These are phyloP conservation scores for Aureococcus anophagefferens DNA, from an alignment of 108 stramenopile species.

Conservation along the genomic window DNA sequence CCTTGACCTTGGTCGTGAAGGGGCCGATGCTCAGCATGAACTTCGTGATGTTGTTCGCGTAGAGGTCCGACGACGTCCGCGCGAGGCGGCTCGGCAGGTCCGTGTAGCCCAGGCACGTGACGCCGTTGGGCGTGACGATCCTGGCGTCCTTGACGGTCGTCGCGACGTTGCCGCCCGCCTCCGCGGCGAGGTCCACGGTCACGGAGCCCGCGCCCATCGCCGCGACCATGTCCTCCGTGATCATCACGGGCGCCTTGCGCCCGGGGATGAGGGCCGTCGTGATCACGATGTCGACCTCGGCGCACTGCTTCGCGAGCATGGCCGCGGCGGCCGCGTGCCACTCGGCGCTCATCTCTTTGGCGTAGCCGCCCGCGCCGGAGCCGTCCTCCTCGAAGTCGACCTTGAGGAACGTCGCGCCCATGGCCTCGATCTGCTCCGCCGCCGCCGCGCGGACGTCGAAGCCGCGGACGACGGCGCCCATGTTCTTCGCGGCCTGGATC, in stretches of 20 bases:
- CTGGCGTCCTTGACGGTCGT: slow-evolving; percentile 77
- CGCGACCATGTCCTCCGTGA: slow-evolving; percentile 94
- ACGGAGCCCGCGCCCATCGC: slow-evolving; percentile 90
- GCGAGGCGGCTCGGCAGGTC: slow-evolving; percentile 92
- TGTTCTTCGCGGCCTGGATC: slow-evolving; percentile 96
- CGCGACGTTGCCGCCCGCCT: slow-evolving; percentile 94
- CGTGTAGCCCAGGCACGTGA: slow-evolving; percentile 95
- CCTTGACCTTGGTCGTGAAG: slow-evolving; percentile 57
- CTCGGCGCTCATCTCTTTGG: slow-evolving; percentile 96
- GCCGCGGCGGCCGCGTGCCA: slow-evolving; percentile 83
- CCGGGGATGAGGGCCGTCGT: slow-evolving; percentile 99
- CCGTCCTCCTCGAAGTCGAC: slow-evolving; percentile 92
- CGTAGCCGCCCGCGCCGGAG: slow-evolving; percentile 96
- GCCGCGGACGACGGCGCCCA: slow-evolving; percentile 96
- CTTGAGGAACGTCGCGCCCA: slow-evolving; percentile 94
- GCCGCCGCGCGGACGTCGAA: slow-evolving; percentile 98
- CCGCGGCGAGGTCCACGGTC: slow-evolving; percentile 96
- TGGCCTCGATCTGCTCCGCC: slow-evolving; percentile 97
- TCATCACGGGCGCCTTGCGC: slow-evolving; percentile 82
- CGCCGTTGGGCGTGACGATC: slow-evolving; percentile 53
- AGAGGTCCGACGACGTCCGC: slow-evolving; percentile 78
- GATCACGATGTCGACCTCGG: slow-evolving; percentile 92
- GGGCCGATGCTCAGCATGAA: slow-evolving; percentile 62
- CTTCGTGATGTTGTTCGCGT: slow-evolving; percentile 95
- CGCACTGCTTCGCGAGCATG: slow-evolving; percentile 80